A percentile compares a stretch with the other conserved stretches of the same genome.
Evolutionary conservation across 192 early-diverging fungal species (phyloP).

Genomic region (Spizellomyces punctatus): DNA sequence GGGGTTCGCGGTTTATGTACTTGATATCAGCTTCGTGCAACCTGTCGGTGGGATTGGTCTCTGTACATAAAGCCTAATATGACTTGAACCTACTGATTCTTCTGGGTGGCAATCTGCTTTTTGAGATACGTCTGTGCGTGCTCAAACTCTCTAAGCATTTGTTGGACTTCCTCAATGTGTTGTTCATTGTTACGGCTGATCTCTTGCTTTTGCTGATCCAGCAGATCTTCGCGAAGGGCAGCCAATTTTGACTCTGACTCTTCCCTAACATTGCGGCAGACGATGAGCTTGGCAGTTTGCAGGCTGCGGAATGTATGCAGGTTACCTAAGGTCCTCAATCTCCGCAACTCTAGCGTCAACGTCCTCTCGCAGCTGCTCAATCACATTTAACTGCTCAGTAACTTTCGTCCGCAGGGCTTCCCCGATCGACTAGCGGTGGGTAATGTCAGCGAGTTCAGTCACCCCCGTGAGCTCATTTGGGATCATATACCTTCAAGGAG

Average conservation of each 20-base stretch:
- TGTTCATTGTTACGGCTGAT: slow-evolving; percentile 40
- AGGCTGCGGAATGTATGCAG: no score
- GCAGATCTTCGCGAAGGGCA: neutral
- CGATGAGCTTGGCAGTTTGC: no score
- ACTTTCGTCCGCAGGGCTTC: no score
- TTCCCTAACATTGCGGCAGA: no score
- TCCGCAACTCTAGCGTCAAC: no score
- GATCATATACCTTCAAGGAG: neutral
- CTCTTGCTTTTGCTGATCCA: slow-evolving; percentile 28
- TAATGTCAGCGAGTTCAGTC: no score
- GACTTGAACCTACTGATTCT: slow-evolving; percentile 38
- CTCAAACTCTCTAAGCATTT: slow-evolving; percentile 60
- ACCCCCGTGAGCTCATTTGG: neutral
- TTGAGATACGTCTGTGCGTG: slow-evolving; percentile 56
- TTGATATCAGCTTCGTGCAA: slow-evolving; percentile 57
- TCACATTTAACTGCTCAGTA: no score
- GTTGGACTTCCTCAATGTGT: slow-evolving; percentile 50
- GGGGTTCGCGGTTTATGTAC: slow-evolving; percentile 63
- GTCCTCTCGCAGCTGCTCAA: no score
- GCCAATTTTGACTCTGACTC: no score
- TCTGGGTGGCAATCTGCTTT: slow-evolving; percentile 48
- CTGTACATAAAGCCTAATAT: slow-evolving; percentile 10
- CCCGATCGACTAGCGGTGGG: no score
- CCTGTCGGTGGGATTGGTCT: slow-evolving; percentile 18
- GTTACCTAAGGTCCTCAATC: no score